Evolutionary conservation across 2,329 filamentous ascomycete species (phyloP), one percentile per base, ranked within the genome.

Genomic region (Verruconis gallopava): DNA sequence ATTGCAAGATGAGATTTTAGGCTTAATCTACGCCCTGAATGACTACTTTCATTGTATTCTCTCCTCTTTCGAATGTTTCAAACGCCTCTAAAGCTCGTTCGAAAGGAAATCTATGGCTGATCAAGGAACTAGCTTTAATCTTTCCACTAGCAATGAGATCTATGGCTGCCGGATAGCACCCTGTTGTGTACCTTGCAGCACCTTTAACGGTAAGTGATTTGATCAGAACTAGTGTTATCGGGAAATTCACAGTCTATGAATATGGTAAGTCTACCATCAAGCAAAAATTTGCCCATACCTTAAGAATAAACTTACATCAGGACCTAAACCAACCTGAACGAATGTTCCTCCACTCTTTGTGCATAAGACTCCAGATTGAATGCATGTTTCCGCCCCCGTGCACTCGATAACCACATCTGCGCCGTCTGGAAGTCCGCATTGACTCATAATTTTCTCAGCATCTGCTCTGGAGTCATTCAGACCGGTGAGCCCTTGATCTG

Each of bases 171-270:
- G 67, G 62, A 50, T 72, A 74, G 46, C 64, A 67, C 1, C 70
- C 69, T 0, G 62, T 55, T 3, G 59, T 63, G 45, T 74, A 75
- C 2, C 69, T 59, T 40, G 74, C 71, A 0, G 64, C 69, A 2
- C 70, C 71, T 40, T 67, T 64, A 46, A 73, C 57, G 3, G 53
- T 65, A 37, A 73, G 50, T 0, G 59, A 71, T 4, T 64, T 59
- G 44, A 67, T 68, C 44, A 67, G 72, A 2, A 63, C 62, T 0
- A 61, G 62, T 0, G 64, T 67, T 43, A 73, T 72, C 0, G 70
- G 69, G 42, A 73, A 72, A 1, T 62, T 51, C 11, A 73, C 62
- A 37, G 67, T 69, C n/a, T n/a, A n/a, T n/a, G n/a, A n/a, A n/a
- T n/a, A n/a, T n/a, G n/a, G n/a, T n/a, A n/a, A n/a, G n/a, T n/a